Evolutionary conservation across 371 early-diverging fungal species (phyloP), one percentile per base, ranked within the genome.

Genomic region (Mortierella sp.): DNA sequence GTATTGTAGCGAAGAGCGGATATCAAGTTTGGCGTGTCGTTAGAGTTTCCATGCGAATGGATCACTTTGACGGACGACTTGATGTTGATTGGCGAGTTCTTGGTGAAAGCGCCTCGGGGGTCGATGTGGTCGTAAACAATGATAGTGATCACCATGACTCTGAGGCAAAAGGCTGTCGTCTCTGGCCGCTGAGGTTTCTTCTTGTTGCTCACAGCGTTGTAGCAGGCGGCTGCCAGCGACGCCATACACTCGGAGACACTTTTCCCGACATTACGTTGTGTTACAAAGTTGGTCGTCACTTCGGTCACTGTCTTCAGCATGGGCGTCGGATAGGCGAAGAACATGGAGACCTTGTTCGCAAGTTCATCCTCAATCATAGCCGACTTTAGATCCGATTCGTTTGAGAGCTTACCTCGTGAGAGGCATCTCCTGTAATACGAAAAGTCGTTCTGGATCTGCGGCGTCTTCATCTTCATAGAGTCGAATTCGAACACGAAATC

Each of bases 391-490:
- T 88, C 87, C 30, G 78, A 83, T 54, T 88, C 85, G 58, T 81
- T 80, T 28, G 82, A 69, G 71, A 86, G 87, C 57, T 86, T 79
- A 73, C 93, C 91, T 50, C 94, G 89, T 30, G 88, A 89, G 30
- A 95, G 83, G 59, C 95, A 92, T 53, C 98, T 89, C 52, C 97
- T 90, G 82, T 98, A 98, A 78, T 95, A 98, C 21, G 96, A 94
- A 65, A 98, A 94, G 78, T 98, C 97, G 82, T 98, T 98, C 80
- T 96, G 96, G 58, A 96, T 89, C 61, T 92, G 90, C 34, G 96
- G 93, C 62, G 92, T 95, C 63, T 83, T 84, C 93, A 94, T 93
- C 95, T 97, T 96, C n/a, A 95, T 70, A 58, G 93, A 90, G 67
- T 95, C 97, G 80, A 96, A 96, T 54, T 90, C 90, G 71, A 94